These are phyloP conservation scores for Dothistroma septosporum DNA, from an alignment of 2,329 filamentous ascomycete species.

Conservation along the genomic window DNA sequence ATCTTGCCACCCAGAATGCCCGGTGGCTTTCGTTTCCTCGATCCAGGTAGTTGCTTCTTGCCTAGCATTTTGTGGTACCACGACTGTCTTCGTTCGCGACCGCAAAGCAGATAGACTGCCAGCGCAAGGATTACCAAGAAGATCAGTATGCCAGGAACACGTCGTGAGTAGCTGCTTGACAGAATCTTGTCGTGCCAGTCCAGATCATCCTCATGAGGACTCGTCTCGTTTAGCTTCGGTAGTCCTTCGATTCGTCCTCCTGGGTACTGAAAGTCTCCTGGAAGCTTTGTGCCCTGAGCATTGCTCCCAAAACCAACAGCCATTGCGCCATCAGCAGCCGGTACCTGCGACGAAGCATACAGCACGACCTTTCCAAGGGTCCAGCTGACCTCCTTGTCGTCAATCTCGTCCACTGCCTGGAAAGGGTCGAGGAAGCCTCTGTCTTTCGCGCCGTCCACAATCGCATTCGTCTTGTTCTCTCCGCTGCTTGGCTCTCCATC, in stretches of 20 bases:
- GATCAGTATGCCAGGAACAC: constrained; percentile 70
- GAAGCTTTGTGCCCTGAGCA: constrained; percentile 39
- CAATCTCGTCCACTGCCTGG: constrained; percentile 87
- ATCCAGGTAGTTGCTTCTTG: constrained; percentile 40
- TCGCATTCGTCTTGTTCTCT: constrained; percentile 68
- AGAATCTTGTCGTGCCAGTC: constrained; percentile 60
- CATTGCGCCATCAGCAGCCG: constrained; percentile 57
- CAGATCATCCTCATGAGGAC: constrained; percentile 43
- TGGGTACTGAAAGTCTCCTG: constrained; percentile 75
- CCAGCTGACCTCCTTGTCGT: constrained; percentile 91
- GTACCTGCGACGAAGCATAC: constrained; percentile 85
- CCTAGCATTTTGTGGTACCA: constrained; percentile 56
- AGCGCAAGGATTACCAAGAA: constrained; percentile 70
- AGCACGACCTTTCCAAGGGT: constrained; percentile 94
- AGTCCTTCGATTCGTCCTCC: constrained; percentile 42
- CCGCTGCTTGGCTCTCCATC: constrained; percentile 46
- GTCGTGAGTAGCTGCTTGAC: constrained; percentile 58
- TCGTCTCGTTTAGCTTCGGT: constrained; percentile 38
- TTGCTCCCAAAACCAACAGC: constrained; percentile 95
- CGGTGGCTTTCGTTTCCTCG: constrained; percentile 24
- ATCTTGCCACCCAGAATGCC: constrained; percentile 50
- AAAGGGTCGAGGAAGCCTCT: constrained; percentile 80
- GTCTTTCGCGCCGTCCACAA: constrained; percentile 60
- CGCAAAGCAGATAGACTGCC: constrained; percentile 69
- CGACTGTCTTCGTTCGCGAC: constrained; percentile 65